phyloP scores from a whole-genome alignment of 208 protist species.

The Crithidia expoeki region DNA sequence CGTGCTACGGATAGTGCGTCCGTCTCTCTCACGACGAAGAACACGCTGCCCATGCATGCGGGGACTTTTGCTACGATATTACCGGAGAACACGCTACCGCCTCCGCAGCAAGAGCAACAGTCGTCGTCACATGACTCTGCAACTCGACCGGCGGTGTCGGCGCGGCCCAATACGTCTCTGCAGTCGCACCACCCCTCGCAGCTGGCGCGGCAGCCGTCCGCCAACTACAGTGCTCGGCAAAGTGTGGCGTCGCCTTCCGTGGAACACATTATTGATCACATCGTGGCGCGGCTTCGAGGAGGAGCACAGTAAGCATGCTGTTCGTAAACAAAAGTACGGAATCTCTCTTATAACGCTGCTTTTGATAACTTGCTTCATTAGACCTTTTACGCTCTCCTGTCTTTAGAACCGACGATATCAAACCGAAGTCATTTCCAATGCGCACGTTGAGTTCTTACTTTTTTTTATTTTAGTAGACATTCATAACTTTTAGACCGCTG shows the following conservation, averaged over 20 bases:
- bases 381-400: too few species aligned
- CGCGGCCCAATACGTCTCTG: background rate
- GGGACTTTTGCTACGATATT: background rate
- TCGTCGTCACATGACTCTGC: background rate
- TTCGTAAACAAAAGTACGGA: too few species aligned
- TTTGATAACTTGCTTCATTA: too few species aligned
- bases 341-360: too few species aligned
- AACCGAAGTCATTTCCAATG: background rate
- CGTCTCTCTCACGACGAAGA: background rate
- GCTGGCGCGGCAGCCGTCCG: background rate
- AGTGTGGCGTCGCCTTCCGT: background rate
- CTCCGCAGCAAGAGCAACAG: background rate
- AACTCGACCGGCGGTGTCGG: background rate
- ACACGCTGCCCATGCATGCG: background rate
- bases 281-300: conserved; percentile 10
- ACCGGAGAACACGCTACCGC: background rate
- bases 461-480: background rate
- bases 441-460: background rate
- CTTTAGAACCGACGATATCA: too few species aligned
- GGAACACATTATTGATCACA: conserved; percentile 13
- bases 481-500: background rate
- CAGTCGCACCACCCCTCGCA: background rate
- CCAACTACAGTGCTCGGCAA: background rate
- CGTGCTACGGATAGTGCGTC: background rate
- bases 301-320: background rate